Conservation (phyloP, 148 eudicot species). For the Polygonum maritimum region DNA sequence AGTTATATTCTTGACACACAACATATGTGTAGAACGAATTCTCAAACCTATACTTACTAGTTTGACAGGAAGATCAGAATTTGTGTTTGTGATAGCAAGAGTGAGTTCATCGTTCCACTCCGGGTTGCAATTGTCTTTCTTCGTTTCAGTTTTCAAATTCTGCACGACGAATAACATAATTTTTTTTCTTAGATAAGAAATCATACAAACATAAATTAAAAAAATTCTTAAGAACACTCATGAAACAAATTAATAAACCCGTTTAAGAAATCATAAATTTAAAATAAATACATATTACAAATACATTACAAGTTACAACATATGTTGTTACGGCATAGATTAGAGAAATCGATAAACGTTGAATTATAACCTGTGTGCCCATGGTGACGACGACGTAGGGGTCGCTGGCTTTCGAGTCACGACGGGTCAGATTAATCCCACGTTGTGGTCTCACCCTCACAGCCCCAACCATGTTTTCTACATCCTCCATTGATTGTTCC, state of each 20-base stretch:
- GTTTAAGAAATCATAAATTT: too few relatives aligned
- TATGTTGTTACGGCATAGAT: too few relatives aligned
- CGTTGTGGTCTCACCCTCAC: not conserved
- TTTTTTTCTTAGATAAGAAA: too few relatives aligned
- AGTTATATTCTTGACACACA: too few relatives aligned
- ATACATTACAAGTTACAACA: too few relatives aligned
- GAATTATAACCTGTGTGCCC: not conserved
- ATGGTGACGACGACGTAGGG: not conserved
- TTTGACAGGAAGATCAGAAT: not conserved
- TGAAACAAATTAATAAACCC: too few relatives aligned
- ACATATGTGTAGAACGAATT: too few relatives aligned
- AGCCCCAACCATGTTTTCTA: not conserved
- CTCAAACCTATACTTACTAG: not conserved
- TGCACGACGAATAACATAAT: not conserved
- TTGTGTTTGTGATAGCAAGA: not conserved
- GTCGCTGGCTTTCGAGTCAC: not conserved
- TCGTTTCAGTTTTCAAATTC: not conserved
- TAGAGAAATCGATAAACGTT: too few relatives aligned
- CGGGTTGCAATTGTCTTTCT: not conserved
- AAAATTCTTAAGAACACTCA: too few relatives aligned
- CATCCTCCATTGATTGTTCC: not conserved
- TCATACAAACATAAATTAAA: too few relatives aligned
- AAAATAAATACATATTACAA: too few relatives aligned
- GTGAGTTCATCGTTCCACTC: not conserved
- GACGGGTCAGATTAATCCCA: not conserved